phyloP scores from a whole-genome alignment of 148 eudicot genomes.

The Heliosperma pusillum region DNA sequence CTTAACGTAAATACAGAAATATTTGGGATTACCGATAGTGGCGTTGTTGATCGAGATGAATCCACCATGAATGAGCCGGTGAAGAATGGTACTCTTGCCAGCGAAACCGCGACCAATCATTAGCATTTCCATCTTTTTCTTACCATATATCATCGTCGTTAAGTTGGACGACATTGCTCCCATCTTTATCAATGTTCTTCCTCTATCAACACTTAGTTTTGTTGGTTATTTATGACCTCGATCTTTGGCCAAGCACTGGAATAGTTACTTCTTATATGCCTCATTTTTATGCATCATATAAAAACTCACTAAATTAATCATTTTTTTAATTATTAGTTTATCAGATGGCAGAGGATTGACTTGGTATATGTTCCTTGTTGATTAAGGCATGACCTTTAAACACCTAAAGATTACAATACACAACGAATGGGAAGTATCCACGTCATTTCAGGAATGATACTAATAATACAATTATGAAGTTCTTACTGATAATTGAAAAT shows the following conservation, averaged over 20 bases:
- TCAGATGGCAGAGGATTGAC: not conserved
- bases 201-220: not conserved
- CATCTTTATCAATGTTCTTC: constrained; percentile 24
- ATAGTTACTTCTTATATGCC: too few species aligned
- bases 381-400: not conserved
- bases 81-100: constrained; percentile 56
- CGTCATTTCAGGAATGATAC: too few species aligned
- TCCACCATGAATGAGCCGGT: constrained; percentile 47
- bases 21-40: constrained; percentile 34
- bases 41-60: constrained; percentile 36
- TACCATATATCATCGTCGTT: constrained; percentile 33
- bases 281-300: too few species aligned
- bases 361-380: constrained; percentile 15
- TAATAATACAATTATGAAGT: too few species aligned
- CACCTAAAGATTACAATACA: constrained; percentile 9
- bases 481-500: too few species aligned
- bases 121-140: constrained; percentile 42
- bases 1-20: too few species aligned
- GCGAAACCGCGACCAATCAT: constrained; percentile 60
- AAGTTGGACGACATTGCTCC: constrained; percentile 38
- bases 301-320: too few species aligned
- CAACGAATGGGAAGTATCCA: constrained; percentile 1
- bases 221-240: not conserved
- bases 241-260: too few species aligned
- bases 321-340: not conserved